Percentiles rank a stretch among this genome's conserved stretches.
These are phyloP conservation scores for Camellia sinensis DNA, from an alignment of 148 eudicot genomes.

Conservation along the genomic window DNA sequence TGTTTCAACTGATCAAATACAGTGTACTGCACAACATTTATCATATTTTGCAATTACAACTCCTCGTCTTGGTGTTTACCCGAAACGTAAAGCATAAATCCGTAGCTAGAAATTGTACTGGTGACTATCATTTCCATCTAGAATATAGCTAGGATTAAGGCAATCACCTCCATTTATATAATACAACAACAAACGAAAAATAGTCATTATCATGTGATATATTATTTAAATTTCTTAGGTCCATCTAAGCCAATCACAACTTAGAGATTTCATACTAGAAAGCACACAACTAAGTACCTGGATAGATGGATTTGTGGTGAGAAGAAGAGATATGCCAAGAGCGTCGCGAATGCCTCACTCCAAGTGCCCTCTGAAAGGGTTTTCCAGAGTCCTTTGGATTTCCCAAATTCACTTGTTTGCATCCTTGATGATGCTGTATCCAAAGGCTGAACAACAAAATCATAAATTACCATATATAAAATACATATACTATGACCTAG, in stretches of 20 bases:
- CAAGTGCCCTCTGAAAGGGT: conserved; percentile 79
- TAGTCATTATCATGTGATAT: neutral
- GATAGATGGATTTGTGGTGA: conserved; percentile 86
- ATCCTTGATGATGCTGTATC: conserved; percentile 94
- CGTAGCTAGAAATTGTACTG: neutral
- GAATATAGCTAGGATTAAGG: neutral
- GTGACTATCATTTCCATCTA: neutral
- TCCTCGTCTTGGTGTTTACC: neutral
- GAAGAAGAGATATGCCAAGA: conserved; percentile 86
- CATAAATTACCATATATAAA: conserved; percentile 12
- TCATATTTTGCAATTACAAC: neutral
- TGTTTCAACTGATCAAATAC: conserved; percentile 89
- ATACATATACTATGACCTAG: neutral
- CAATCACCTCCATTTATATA: neutral
- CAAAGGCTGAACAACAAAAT: conserved; percentile 60
- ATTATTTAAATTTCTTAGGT: neutral
- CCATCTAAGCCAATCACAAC: neutral
- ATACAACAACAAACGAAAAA: no score
- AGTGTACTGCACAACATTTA: conserved; percentile 62
- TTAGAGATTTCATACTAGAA: neutral
- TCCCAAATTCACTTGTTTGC: conserved; percentile 94
- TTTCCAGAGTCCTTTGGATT: conserved; percentile 83
- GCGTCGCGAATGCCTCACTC: conserved; percentile 87
- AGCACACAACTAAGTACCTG: conserved; percentile 51
- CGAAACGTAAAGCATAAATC: neutral